phyloP scores from a whole-genome alignment of 371 early-diverging fungal species.

The Actinomucor elegans region DNA sequence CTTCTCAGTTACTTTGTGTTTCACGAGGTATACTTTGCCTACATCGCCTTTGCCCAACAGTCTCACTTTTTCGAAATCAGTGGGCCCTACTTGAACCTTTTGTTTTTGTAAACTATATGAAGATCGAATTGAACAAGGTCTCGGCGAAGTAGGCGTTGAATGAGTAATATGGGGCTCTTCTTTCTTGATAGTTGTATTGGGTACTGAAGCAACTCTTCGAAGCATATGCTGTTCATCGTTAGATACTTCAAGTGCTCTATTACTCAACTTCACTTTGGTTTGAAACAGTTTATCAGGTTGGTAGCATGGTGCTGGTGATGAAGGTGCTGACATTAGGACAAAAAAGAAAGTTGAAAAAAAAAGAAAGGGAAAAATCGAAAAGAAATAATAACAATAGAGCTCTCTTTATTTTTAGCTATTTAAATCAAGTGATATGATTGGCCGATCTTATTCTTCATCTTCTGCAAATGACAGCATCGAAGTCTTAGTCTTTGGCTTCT shows the following conservation, averaged over 20 bases:
- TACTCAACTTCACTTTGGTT: constrained; percentile 9
- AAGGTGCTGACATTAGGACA: constrained; percentile 10
- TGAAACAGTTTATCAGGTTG: constrained; percentile 15
- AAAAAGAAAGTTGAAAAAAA: background rate
- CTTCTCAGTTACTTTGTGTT: constrained; percentile 58
- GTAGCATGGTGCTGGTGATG: constrained; percentile 24
- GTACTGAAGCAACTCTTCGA: constrained; percentile 53
- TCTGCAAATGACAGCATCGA: constrained; percentile 42
- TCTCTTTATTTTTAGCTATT: background rate
- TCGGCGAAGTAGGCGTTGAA: constrained; percentile 3
- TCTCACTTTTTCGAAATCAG: constrained; percentile 77
- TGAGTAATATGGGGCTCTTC: too few relatives aligned
- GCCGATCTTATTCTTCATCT: constrained; percentile 16
- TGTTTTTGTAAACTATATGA: constrained; percentile 18
- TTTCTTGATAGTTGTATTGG: constrained; percentile 47
- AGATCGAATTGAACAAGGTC: constrained; percentile 7
- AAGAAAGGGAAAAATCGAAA: background rate
- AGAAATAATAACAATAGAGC: background rate
- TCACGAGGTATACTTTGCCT: constrained; percentile 80
- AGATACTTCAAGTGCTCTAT: background rate
- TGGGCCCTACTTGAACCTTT: constrained; percentile 43
- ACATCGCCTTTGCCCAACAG: constrained; percentile 95
- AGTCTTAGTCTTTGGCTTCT: constrained; percentile 12
- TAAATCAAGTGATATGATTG: background rate
- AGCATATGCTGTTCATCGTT: background rate